These are phyloP conservation scores for Solanum aculeatissimum DNA, from an alignment of 305 asterid species.

Conservation along the genomic window DNA sequence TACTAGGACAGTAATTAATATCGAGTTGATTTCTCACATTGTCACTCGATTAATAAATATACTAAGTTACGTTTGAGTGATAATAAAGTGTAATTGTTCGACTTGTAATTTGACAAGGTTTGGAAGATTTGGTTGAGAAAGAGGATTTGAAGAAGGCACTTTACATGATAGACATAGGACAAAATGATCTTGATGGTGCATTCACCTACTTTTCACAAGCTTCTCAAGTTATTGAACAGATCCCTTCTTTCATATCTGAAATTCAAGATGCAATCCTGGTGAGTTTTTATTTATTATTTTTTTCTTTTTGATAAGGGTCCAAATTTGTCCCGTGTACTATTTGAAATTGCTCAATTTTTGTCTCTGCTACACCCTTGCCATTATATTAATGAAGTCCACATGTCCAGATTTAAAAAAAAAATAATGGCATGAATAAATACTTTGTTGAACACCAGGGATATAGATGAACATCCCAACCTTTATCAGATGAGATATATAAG, in stretches of 20 bases:
- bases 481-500: too few species aligned
- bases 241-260: conserved; percentile 38
- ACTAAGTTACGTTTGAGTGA: too few species aligned
- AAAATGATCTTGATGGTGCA: conserved; percentile 31
- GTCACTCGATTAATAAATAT: not conserved
- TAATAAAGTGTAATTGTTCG: too few species aligned
- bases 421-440: too few species aligned
- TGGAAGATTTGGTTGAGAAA: conserved; percentile 1
- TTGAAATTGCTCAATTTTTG: too few species aligned
- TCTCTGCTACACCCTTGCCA: too few species aligned
- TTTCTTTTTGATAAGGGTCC: not conserved
- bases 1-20: not conserved
- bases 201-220: conserved; percentile 16
- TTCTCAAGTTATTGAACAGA: conserved; percentile 12
- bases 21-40: not conserved
- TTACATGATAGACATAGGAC: conserved; percentile 49
- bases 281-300: not conserved
- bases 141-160: conserved; percentile 30
- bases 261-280: conserved; percentile 37
- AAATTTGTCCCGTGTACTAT: too few species aligned
- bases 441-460: too few species aligned
- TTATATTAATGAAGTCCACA: too few species aligned
- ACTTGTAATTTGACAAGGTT: conserved; percentile 7
- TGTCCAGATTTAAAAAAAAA: too few species aligned
- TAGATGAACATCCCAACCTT: too few species aligned